A percentile compares a stretch with the other conserved stretches of the same genome.
phyloP scores from a whole-genome alignment of 179 eudicot genomes.

The Silene coronaria region DNA sequence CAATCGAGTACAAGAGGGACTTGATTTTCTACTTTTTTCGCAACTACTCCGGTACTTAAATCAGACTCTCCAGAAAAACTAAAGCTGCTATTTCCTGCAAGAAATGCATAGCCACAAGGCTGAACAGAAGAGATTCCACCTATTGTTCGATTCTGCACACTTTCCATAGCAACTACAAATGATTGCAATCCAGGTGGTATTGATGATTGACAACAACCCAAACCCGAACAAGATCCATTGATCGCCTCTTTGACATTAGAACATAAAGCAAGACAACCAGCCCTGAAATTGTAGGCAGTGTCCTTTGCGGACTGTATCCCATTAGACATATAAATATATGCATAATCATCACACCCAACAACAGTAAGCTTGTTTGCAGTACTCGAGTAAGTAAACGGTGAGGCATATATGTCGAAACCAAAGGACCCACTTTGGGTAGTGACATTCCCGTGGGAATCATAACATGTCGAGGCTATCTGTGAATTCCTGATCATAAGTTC shows the following conservation, averaged over 20 bases:
- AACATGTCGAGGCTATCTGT: constrained; percentile 33
- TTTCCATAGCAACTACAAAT: constrained; percentile 2
- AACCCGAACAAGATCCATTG: constrained; percentile 42
- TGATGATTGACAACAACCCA: constrained; percentile 53
- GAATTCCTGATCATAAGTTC: constrained; percentile 31
- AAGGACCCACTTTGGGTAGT: background rate
- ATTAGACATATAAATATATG: constrained; percentile 1
- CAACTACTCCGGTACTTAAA: constrained; percentile 18
- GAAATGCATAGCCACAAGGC: constrained; percentile 33
- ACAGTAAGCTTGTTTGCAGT: constrained; percentile 37
- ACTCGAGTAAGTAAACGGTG: constrained; percentile 39
- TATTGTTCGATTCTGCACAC: constrained; percentile 28
- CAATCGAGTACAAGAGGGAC: constrained; percentile 48
- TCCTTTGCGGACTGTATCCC: constrained; percentile 5
- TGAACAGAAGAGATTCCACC: constrained; percentile 26
- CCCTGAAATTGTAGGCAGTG: constrained; percentile 6
- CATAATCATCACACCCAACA: constrained; percentile 53
- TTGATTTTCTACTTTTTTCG: constrained; percentile 11
- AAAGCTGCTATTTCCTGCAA: constrained; percentile 27
- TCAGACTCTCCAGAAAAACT: constrained; percentile 24
- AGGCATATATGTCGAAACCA: constrained; percentile 12
- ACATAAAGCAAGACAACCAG: constrained; percentile 44
- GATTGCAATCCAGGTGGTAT: constrained; percentile 38
- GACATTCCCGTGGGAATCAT: constrained; percentile 25
- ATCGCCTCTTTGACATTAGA: constrained; percentile 28